Evolutionary conservation across 208 protist genomes (phyloP), one percentile per base, ranked within the genome.

Genomic region (Lotmaria passim): DNA sequence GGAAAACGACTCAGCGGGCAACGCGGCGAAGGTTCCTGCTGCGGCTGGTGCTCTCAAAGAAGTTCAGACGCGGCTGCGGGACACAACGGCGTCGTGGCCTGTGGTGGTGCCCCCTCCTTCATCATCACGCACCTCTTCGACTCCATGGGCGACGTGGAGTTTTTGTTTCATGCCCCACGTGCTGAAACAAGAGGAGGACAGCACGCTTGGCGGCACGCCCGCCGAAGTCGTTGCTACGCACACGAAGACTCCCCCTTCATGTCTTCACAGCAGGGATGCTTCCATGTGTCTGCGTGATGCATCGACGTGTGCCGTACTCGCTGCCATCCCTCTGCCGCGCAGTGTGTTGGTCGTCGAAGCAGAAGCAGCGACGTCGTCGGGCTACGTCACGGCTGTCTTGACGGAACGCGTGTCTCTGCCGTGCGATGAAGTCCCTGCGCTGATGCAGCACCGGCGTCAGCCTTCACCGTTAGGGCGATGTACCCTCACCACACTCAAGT

Each of bases 261-360:
- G n/a, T n/a, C n/a, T n/a, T n/a, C n/a, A n/a, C n/a, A n/a, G n/a
- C n/a, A n/a, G n/a, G n/a, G n/a, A n/a, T n/a, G n/a, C n/a, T n/a
- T n/a, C n/a, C n/a, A n/a, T n/a, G n/a, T n/a, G n/a, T n/a, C n/a
- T n/a, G n/a, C n/a, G n/a, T n/a, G n/a, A n/a, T n/a, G n/a, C n/a
- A n/a, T 31, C 23, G 1, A 34, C 30, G 15, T 21, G 46, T 6
- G 15, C 28, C 21, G 61, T 44, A 1, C 26, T 75, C 30, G 60
- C 61, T 3, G 31, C 53, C 8, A 61, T 75, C 6, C 39, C 69
- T 14, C 61, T 75, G 2, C 69, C 69, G 1, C 60, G 69, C 28
- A 7, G 11, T 0, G 41, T 75, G 43, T 28, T 31, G 24, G n/a
- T 75, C 0, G 11, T 44, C n/a, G 19, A 17, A 23, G 14, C 5